Base-by-base conservation (phyloP, 495 filamentous ascomycete genomes). In the Delitschia confertaspora region DNA sequence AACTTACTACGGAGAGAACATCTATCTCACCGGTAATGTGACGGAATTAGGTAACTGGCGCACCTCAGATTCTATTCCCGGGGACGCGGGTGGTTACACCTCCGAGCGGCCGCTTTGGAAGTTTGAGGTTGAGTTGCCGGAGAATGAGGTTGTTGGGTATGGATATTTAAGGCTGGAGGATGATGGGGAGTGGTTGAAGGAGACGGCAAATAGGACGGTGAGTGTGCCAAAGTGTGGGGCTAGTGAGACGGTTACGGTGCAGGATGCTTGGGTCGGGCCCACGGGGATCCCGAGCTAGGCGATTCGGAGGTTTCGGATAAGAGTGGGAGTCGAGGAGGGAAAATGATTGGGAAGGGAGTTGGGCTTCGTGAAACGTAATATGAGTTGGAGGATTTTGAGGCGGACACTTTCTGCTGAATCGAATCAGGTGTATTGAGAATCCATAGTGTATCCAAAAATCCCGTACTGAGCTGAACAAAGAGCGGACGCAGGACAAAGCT, bases 101-200 rank as follows among this genome's bases (percentile, higher is more conserved):
- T 38, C 46, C 5, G 65, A 49, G 36, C 64, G 79, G 42, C 72
- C 73, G 3, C 45, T 78, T 9, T 84, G 80, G 80, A 67, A 42
- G 27, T 70, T 60, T 3, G 69, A 69, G 0, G 51, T 79, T 3
- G 57, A 59, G 2, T 50, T 83, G 2, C 60, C 69, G 1, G 69
- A 67, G 1, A 76, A 77, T 3, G 58, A 60, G 26, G 51, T 47
- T 3, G 65, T 85, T 21, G 42, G 75, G 59, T 85, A 83, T 55
- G 82, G 83, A 63, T 86, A 74, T 55, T 73, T 85, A 42, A 69
- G 71, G 8, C 66, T 76, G 31, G 64, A 69, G 38, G 56, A 59
- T 2, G 66, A 76, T 58, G 72, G 76, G 5, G 41, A 17, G 5
- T 49, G 41, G 13, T 23, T 57, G 10, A 53, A 30, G 19, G 59